Evolutionary conservation across 2,329 filamentous ascomycete genomes (phyloP).

Genomic region (Fusarium circinatum): DNA sequence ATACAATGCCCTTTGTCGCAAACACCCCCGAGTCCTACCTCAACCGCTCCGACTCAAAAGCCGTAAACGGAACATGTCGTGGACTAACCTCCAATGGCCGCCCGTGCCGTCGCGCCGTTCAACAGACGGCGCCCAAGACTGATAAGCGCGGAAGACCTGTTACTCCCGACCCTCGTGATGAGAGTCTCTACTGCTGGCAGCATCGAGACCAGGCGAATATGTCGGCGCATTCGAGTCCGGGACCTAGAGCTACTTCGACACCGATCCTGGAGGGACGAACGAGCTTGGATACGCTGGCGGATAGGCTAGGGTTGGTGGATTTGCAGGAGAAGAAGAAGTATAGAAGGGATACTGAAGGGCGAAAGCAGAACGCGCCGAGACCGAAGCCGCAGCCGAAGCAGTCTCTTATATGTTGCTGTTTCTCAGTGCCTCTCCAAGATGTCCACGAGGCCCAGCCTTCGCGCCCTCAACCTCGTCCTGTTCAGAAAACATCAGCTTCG

Average conservation of each 20-base stretch:
- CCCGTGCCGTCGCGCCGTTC: conserved; percentile 80
- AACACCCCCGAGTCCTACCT: conserved; percentile 84
- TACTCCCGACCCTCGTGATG: conserved; percentile 62
- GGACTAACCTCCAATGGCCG: conserved; percentile 86
- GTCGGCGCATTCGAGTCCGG: conserved; percentile 58
- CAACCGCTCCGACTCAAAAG: conserved; percentile 83
- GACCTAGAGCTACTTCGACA: conserved; percentile 54
- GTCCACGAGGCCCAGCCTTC: conserved; percentile 51
- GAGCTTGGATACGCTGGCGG: conserved; percentile 88
- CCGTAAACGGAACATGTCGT: conserved; percentile 85
- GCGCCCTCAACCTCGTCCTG: conserved; percentile 59
- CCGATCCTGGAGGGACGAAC: conserved; percentile 72
- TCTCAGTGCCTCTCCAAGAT: conserved; percentile 60
- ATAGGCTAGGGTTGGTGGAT: conserved; percentile 79
- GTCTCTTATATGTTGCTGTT: conserved; percentile 60
- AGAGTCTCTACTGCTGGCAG: conserved; percentile 89
- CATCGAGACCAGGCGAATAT: conserved; percentile 85
- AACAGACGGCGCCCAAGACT: conserved; percentile 45
- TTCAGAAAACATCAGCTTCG: conserved; percentile 50
- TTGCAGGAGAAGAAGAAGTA: conserved; percentile 58
- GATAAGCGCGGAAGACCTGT: conserved; percentile 37
- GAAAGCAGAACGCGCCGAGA: conserved; percentile 19
- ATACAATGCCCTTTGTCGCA: conserved; percentile 54
- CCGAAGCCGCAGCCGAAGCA: conserved; percentile 35
- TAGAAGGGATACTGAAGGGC: conserved; percentile 42